Percentiles rank a stretch among this genome's conserved stretches.
Conservation (phyloP, 495 filamentous ascomycete genomes). For the Penicillium malachiteum region DNA sequence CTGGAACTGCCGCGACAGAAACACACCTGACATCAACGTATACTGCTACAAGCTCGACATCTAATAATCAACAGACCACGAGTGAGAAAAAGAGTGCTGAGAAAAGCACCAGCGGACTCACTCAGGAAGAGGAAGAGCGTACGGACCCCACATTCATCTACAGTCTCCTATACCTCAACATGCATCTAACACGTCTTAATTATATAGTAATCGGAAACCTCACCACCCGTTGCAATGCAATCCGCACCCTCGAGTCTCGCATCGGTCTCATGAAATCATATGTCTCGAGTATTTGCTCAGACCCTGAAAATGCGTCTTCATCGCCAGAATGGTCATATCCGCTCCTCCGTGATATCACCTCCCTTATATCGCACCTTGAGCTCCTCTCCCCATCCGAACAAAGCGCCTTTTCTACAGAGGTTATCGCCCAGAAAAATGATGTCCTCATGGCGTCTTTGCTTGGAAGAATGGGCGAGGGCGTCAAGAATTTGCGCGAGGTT, state of each 20-base stretch:
- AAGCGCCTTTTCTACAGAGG: conserved; percentile 60
- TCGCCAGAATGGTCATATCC: conserved; percentile 37
- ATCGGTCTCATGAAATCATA: conserved; percentile 81
- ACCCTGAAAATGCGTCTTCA: conserved; percentile 36
- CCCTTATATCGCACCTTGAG: conserved; percentile 53
- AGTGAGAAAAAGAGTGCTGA: conserved; percentile 1
- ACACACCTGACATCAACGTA: background rate
- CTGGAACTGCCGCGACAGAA: conserved; percentile 64
- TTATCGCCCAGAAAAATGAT: conserved; percentile 72
- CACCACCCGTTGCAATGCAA: conserved; percentile 84
- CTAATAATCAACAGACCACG: background rate
- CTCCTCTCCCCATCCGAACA: conserved; percentile 50
- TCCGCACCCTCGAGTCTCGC: conserved; percentile 84
- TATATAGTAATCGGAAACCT: conserved; percentile 63
- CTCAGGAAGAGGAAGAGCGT: conserved; percentile 76
- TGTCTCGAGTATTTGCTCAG: conserved; percentile 62
- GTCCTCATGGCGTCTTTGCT: conserved; percentile 73
- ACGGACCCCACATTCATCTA: conserved; percentile 17
- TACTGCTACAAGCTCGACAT: background rate
- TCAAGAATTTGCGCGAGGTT: conserved; percentile 64
- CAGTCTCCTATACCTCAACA: background rate
- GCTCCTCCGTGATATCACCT: conserved; percentile 58
- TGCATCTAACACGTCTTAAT: conserved; percentile 1
- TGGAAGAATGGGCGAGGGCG: conserved; percentile 62
- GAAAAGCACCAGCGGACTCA: conserved; percentile 46